These are phyloP conservation scores for Candida khao-thaluensis DNA, from an alignment of 805 yeast species.

Conservation along the genomic window DNA sequence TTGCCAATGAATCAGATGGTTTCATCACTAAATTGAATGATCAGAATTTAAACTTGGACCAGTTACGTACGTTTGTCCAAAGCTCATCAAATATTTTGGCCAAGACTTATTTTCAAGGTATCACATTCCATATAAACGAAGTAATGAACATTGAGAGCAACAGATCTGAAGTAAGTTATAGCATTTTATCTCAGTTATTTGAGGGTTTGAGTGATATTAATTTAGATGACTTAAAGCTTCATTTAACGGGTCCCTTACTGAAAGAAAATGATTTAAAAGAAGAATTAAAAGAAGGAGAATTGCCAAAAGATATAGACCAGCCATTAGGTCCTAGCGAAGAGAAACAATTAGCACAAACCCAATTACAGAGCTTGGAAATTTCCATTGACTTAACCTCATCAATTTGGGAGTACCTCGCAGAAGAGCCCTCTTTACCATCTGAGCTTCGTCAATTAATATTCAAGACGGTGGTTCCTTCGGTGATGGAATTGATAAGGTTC, in stretches of 20 bases:
- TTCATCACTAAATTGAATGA: conserved; percentile 40
- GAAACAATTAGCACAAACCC: conserved; percentile 46
- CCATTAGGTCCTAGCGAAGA: conserved; percentile 34
- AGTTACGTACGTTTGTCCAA: conserved; percentile 1
- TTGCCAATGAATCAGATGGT: conserved; percentile 56
- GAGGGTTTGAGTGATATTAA: conserved; percentile 27
- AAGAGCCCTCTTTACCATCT: conserved; percentile 25
- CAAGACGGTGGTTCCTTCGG: conserved; percentile 22
- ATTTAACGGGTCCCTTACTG: conserved; percentile 23
- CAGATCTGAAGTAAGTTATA: conserved; percentile 20
- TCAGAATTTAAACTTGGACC: conserved; percentile 17
- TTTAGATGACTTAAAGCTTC: conserved; percentile 27
- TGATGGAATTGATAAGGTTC: conserved; percentile 40
- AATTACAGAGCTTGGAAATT: conserved; percentile 64
- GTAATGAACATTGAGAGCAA: conserved; percentile 20
- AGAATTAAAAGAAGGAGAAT: conserved; percentile 13
- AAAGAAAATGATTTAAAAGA: conserved; percentile 11
- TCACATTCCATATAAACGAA: conserved; percentile 43
- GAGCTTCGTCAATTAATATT: conserved; percentile 22
- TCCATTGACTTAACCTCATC: conserved; percentile 77
- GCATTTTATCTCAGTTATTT: conserved; percentile 23
- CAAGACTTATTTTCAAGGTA: conserved; percentile 40
- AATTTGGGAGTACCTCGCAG: conserved; percentile 55
- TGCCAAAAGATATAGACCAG: conserved; percentile 23
- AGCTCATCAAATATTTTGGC: conserved; percentile 22